Evolutionary conservation across 345 rosid genomes (phyloP).

Genomic region (Eucalyptus pauciflora): DNA sequence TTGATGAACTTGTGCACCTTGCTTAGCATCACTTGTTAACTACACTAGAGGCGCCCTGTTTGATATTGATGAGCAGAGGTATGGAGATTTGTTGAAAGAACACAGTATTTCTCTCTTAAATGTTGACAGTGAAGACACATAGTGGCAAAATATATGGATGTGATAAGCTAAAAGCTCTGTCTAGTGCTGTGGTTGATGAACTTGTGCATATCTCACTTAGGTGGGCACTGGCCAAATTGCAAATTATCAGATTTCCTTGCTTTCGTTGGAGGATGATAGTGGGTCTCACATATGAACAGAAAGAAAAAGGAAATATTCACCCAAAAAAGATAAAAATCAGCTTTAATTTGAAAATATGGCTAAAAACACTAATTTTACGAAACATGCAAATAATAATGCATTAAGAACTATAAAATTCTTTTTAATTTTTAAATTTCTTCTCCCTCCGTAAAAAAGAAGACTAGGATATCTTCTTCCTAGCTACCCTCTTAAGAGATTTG

Average conservation of each 20-base stretch:
- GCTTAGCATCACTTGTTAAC: too few species aligned
- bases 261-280: not conserved
- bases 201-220: not conserved
- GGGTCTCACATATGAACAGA: not conserved
- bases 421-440: not conserved
- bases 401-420: not conserved
- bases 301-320: not conserved
- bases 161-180: not conserved
- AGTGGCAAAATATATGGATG: not conserved
- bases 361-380: too few species aligned
- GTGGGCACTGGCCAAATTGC: not conserved
- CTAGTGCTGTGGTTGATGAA: not conserved
- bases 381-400: not conserved
- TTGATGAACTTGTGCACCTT: too few species aligned
- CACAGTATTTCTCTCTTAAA: not conserved
- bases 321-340: not conserved
- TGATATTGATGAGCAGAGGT: too few species aligned
- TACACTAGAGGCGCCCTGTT: too few species aligned
- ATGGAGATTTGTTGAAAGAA: not conserved
- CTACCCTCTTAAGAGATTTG: not conserved
- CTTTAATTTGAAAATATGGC: not conserved
- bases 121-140: not conserved
- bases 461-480: not conserved
- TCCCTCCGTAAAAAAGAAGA: not conserved
- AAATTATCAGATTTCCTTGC: not conserved